A percentile compares a stretch with the other conserved stretches of the same genome.
phyloP scores from a whole-genome alignment of 2,329 filamentous ascomycete genomes.

The Fusarium lyarnte region DNA sequence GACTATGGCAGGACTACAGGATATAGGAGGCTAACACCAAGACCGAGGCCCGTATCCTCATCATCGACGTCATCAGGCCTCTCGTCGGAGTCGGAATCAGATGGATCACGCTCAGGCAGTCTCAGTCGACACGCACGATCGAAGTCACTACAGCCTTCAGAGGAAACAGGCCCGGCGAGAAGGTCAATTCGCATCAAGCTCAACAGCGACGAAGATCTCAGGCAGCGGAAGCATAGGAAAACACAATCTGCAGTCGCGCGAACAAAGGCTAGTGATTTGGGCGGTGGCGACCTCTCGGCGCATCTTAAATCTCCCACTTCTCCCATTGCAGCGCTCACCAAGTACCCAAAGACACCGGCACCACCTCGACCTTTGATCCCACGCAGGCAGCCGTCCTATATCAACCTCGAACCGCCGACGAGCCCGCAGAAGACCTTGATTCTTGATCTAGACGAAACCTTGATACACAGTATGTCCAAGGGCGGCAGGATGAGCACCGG shows the following conservation, averaged over 20 bases:
- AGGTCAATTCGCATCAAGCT: constrained; percentile 92
- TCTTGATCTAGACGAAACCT: constrained; percentile 93
- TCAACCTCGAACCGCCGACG: constrained; percentile 65
- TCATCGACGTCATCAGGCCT: constrained; percentile 69
- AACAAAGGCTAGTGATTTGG: constrained; percentile 53
- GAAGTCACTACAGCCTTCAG: constrained; percentile 66
- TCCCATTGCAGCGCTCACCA: constrained; percentile 79
- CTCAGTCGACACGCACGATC: constrained; percentile 66
- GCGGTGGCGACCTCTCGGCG: constrained; percentile 68
- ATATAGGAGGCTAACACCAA: constrained; percentile 43
- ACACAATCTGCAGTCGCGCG: constrained; percentile 60
- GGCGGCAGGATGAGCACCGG: constrained; percentile 94
- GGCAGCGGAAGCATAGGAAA: constrained; percentile 77
- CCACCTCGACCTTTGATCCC: constrained; percentile 92
- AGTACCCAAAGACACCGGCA: constrained; percentile 88
- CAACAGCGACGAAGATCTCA: constrained; percentile 79
- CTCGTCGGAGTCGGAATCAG: constrained; percentile 77
- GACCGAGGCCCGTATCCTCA: constrained; percentile 43
- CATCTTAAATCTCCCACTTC: constrained; percentile 95
- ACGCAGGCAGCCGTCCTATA: constrained; percentile 87
- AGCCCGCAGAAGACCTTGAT: constrained; percentile 90
- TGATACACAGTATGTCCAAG: constrained; percentile 98
- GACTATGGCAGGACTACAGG: constrained; percentile 43
- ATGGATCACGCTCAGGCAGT: constrained; percentile 51
- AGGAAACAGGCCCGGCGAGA: constrained; percentile 72